Percentiles rank a stretch among this genome's conserved stretches.
Evolutionary conservation across 2,329 filamentous ascomycete species (phyloP).

Genomic region (Shiraia sp.): DNA sequence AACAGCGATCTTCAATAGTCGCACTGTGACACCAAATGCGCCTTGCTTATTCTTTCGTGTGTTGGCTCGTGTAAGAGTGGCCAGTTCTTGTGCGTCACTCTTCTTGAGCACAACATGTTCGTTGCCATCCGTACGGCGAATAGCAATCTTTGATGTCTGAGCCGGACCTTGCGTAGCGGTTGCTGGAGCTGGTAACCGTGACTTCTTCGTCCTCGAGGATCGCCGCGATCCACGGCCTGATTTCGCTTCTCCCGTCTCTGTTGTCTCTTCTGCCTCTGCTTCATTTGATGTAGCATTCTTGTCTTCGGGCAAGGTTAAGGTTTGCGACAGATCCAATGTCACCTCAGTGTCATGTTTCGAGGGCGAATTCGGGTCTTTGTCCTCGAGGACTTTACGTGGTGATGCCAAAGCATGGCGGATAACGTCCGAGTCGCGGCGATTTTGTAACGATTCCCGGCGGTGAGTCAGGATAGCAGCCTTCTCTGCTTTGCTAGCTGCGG

Average conservation of each 20-base stretch:
- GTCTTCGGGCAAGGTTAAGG: constrained; percentile 27
- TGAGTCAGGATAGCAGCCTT: constrained; percentile 38
- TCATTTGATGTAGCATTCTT: constrained; percentile 10
- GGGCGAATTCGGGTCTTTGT: constrained; percentile 55
- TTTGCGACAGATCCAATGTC: constrained; percentile 37
- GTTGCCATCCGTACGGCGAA: constrained; percentile 48
- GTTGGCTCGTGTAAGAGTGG: constrained; percentile 51
- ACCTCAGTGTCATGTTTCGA: constrained; percentile 41
- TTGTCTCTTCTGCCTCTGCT: constrained; percentile 13
- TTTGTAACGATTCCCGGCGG: constrained; percentile 49
- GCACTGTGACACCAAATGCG: constrained; percentile 48
- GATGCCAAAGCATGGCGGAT: constrained; percentile 53
- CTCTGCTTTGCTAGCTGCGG: constrained; percentile 52
- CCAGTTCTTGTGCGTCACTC: constrained; percentile 54
- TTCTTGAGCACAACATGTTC: constrained; percentile 52
- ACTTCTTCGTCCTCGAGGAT: constrained; percentile 40
- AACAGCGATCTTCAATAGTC: constrained; percentile 47
- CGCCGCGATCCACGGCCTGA: constrained; percentile 29
- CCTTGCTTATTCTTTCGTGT: constrained; percentile 57
- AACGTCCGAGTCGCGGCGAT: constrained; percentile 53
- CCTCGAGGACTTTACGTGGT: constrained; percentile 49
- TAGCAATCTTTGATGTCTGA: constrained; percentile 48
- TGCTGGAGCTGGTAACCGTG: constrained; percentile 39
- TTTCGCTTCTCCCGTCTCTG: constrained; percentile 18
- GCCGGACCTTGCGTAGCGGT: constrained; percentile 16